phyloP scores from a whole-genome alignment of 1,284 basidiomycete genomes.

The Neolentinus lepideus region DNA sequence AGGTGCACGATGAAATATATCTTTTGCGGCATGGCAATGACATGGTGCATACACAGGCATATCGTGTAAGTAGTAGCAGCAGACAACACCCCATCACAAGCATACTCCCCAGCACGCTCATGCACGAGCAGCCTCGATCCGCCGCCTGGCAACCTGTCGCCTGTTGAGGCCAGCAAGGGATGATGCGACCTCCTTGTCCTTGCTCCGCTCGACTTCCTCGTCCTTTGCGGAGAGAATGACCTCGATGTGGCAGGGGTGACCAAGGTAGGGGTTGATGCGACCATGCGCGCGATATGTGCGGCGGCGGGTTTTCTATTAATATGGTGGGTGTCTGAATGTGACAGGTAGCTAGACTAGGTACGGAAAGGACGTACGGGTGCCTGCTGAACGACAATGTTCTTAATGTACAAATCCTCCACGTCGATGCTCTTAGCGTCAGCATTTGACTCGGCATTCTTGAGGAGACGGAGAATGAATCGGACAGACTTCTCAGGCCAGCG shows the following conservation, averaged over 20 bases:
- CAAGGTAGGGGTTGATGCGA: conserved; percentile 90
- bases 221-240: conserved; percentile 79
- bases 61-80: too few species aligned
- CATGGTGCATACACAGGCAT: too few species aligned
- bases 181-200: conserved; percentile 61
- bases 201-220: conserved; percentile 84
- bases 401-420: conserved; percentile 88
- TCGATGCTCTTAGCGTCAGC: conserved; percentile 97
- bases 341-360: not conserved
- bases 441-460: conserved; percentile 99
- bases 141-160: conserved; percentile 75
- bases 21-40: too few species aligned
- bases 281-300: conserved; percentile 99
- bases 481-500: conserved; percentile 99
- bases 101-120: conserved; percentile 6
- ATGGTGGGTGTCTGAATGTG: conserved; percentile 3
- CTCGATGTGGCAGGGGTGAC: conserved; percentile 93
- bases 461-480: conserved; percentile 88
- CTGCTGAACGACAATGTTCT: conserved; percentile 98
- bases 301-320: conserved; percentile 89
- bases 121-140: conserved; percentile 70
- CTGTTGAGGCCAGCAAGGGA: conserved; percentile 65
- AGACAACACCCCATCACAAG: not conserved
- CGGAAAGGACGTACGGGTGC: conserved; percentile 67
- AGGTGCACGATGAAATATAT: too few species aligned